These are phyloP conservation scores for Fusarium sp. DNA, from an alignment of 2,329 filamentous ascomycete genomes.

Conservation along the genomic window DNA sequence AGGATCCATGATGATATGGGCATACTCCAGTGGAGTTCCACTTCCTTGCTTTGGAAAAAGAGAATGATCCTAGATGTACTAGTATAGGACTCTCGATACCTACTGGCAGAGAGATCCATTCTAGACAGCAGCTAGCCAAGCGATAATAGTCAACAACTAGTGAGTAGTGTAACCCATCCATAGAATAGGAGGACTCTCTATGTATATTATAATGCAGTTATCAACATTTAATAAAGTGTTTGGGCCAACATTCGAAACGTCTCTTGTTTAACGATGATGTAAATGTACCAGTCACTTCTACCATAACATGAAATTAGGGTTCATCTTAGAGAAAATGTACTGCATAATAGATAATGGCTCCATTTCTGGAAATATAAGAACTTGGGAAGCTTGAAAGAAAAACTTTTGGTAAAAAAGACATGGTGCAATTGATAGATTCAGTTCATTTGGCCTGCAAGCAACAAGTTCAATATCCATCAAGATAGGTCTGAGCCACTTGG, in stretches of 20 bases:
- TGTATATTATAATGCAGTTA: not conserved
- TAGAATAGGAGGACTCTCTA: not conserved
- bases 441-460: too few relatives aligned
- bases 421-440: not conserved
- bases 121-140: not conserved
- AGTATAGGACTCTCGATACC: not conserved
- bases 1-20: too few relatives aligned
- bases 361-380: too few relatives aligned
- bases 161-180: too few relatives aligned
- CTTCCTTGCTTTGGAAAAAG: too few relatives aligned
- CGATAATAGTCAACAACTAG: too few relatives aligned
- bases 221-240: accelerated
- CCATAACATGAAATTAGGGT: not conserved
- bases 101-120: not conserved
- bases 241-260: not conserved
- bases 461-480: not conserved
- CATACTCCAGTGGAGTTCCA: too few relatives aligned
- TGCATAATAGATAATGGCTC: too few relatives aligned
- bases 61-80: too few relatives aligned
- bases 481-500: not conserved
- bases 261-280: too few relatives aligned
- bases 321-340: too few relatives aligned
- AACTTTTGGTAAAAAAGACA: too few relatives aligned
- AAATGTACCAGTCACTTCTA: not conserved
- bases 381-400: not conserved